A percentile compares a stretch with the other conserved stretches of the same genome.
Evolutionary conservation across 768 basidiomycete species (phyloP).

Genomic region (Podaxis rugospora): DNA sequence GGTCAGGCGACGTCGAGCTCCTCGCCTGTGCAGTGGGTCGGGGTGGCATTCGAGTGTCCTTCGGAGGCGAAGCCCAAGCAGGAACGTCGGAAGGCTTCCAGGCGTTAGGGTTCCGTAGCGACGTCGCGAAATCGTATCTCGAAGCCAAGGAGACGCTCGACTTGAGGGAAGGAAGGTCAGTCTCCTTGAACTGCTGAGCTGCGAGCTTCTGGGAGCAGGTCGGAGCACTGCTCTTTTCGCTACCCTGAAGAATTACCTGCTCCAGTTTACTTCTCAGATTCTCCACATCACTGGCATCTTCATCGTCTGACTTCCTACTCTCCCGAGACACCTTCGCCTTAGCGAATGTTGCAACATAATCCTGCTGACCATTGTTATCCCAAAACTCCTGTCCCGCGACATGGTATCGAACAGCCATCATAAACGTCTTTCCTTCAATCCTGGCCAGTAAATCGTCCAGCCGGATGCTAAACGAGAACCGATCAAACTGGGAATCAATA

Average conservation of each 20-base stretch:
- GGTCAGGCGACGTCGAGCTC: slow-evolving; percentile 2
- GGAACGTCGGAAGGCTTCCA: slow-evolving; percentile 8
- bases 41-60: slow-evolving; percentile 39
- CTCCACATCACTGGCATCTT: slow-evolving; percentile 41
- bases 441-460: slow-evolving; percentile 73
- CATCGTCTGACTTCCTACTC: slow-evolving; percentile 27
- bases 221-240: slow-evolving; percentile 21
- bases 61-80: slow-evolving; percentile 8
- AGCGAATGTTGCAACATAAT: slow-evolving; percentile 75
- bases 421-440: slow-evolving; percentile 80
- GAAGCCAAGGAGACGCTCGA: slow-evolving; percentile 40
- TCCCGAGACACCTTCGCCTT: slow-evolving; percentile 23
- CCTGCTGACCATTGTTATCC: slow-evolving; percentile 83
- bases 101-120: slow-evolving; percentile 39
- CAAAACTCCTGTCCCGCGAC: slow-evolving; percentile 77
- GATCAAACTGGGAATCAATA: slow-evolving; percentile 53
- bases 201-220: slow-evolving; percentile 12
- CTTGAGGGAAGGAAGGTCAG: slow-evolving; percentile 26
- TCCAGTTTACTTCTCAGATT: slow-evolving; percentile 67
- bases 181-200: slow-evolving; percentile 15
- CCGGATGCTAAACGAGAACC: slow-evolving; percentile 73
- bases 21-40: slow-evolving; percentile 14
- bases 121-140: slow-evolving; percentile 55
- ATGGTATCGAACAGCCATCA: slow-evolving; percentile 70
- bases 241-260: slow-evolving; percentile 43